Base-by-base conservation (phyloP, 176 grass and related monocot species). In the Raddia guianensis region DNA sequence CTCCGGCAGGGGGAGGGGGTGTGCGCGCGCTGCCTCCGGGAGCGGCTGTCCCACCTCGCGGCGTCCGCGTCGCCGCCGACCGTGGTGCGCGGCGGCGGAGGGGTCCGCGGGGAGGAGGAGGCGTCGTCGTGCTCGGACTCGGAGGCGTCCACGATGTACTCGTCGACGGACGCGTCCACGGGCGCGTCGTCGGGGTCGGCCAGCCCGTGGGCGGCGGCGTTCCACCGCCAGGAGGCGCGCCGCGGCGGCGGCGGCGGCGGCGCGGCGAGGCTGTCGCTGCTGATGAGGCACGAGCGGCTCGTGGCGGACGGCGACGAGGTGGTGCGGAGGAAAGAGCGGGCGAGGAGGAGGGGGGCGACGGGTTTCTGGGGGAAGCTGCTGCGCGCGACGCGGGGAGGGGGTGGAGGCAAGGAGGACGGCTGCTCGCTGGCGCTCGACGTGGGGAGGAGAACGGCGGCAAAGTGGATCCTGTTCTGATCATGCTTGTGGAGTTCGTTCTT, bases 331-430 rank as follows among this genome's bases (percentile, higher is more conserved):
- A 72, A 67, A 48, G 64, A 73, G 73, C 32, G 81, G 68, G 50
- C 75, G 66, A 84, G 79, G 80, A n/a, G 81, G 66, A 84, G 79
- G 80, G 15, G 81, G 50, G 66, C 80, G 19, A 62, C 13, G 56
- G 71, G 77, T 75, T 86, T 91, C 80, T 99, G 96, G 96, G 54
- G 75, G 5, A 95, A 95, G 81, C 73, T 99, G 71, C 63, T 95
- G 79, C 80, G 27, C 16, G 89, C 88, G 27, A 70, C 88, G 56
- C 84, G 75, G 42, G 82, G 77, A 50, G 68, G 77, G 45, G 68
- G 52, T 2, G 66, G 70, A 37, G 62, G 71, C 51, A 82, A 64
- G 77, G 63, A 90, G 20, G 88, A 64, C 9, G 68, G 40, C 18
- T 92, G 90, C 79, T 75, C 71, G 20, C 55, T 93, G 73, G 21